Evolutionary conservation across 768 basidiomycete species (phyloP), one percentile per base, ranked within the genome.

Genomic region (Dendrothele bispora): DNA sequence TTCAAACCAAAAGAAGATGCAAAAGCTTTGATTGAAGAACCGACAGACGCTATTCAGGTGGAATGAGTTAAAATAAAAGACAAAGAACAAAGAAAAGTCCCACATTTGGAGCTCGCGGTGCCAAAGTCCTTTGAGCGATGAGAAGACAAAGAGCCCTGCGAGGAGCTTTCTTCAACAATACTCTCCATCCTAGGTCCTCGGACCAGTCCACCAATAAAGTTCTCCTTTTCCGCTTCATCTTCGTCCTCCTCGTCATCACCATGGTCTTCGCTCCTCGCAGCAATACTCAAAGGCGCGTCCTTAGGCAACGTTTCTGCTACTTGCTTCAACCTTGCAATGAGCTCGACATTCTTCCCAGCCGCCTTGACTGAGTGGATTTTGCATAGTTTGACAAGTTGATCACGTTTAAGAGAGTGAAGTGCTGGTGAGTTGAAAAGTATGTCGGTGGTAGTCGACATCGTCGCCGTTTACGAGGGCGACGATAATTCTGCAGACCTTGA

Each of bases 351-450:
- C 77, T 91, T 92, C 17, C 91, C 90, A 15, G 77, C 74, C 0
- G 86, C 89, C 64, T 88, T 91, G 60, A 93, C 73, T 1, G 80
- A 73, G 61, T 93, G 87, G 25, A 84, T 78, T 64, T 91, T 91
- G 80, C 90, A 93, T 42, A 93, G 75, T 53, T 87, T 88, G 44
- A 89, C 76, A 35, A 92, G 86, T 59, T 93, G 90, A 38, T 88
- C 83, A 40, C 91, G 85, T 61, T 89, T 91, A 35, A 93, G 78
- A 18, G 88, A 86, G 60, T 90, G 82, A 24, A 93, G 66, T 2
- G 91, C 90, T 0, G 90, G 87, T 4, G 89, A 89, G 65, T 92
- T 89, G 68, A 87, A 89, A 10, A 92, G 67, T 39, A 92, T 91
- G 55, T 89, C 77, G 0, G 86, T 89, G 2, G 85, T 88, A 7